These are phyloP conservation scores for Trichothecium roseum DNA, from an alignment of 2,329 filamentous ascomycete species.

Conservation along the genomic window DNA sequence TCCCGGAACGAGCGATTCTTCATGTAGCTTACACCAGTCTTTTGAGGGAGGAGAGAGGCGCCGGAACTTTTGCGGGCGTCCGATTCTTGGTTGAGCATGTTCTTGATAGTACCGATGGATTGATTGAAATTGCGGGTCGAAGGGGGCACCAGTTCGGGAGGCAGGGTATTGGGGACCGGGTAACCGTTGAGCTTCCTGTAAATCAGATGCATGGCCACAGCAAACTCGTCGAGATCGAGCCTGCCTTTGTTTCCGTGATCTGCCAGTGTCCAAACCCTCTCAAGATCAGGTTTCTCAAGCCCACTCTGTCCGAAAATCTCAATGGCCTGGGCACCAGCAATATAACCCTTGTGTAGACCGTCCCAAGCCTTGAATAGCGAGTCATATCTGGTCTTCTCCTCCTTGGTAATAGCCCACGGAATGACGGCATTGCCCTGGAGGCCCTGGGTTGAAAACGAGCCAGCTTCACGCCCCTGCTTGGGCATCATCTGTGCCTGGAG, in stretches of 20 bases:
- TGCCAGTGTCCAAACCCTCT: conserved; percentile 87
- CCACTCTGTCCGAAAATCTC: conserved; percentile 97
- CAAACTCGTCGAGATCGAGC: conserved; percentile 92
- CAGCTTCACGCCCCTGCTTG: conserved; percentile 79
- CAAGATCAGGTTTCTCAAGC: conserved; percentile 78
- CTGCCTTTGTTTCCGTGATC: conserved; percentile 92
- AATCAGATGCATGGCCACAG: conserved; percentile 97
- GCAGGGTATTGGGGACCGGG: conserved; percentile 76
- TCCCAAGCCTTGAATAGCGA: conserved; percentile 94
- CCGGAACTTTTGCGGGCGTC: conserved; percentile 82
- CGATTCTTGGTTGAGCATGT: conserved; percentile 78
- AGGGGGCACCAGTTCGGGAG: conserved; percentile 85
- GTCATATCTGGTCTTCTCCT: conserved; percentile 91
- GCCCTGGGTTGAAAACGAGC: conserved; percentile 72
- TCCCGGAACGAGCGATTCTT: conserved; percentile 89
- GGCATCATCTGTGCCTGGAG: conserved; percentile 96
- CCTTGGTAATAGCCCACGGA: conserved; percentile 97
- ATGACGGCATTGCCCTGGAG: conserved; percentile 90
- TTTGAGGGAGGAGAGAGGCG: conserved; percentile 83
- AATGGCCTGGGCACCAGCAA: conserved; percentile 84
- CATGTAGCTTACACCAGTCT: conserved; percentile 95
- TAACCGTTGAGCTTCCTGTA: conserved; percentile 96
- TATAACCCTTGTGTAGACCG: conserved; percentile 83
- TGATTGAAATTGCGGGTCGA: conserved; percentile 89
- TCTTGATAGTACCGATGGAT: conserved; percentile 88